Percentiles rank a stretch among this genome's conserved stretches.
phyloP scores from a whole-genome alignment of 1,284 basidiomycete genomes.

The Cerrena zonata region DNA sequence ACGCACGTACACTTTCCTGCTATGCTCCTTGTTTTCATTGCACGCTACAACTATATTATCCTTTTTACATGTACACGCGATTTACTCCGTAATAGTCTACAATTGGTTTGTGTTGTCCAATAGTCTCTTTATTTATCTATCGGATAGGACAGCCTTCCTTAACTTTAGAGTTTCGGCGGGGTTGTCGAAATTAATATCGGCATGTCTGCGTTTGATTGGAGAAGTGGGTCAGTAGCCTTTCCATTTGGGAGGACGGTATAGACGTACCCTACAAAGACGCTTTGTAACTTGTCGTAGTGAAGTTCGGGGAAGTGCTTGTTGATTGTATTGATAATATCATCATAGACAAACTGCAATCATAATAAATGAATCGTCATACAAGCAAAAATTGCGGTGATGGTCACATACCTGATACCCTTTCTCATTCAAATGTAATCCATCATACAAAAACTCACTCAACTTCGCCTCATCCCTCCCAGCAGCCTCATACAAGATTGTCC shows the following conservation, averaged over 20 bases:
- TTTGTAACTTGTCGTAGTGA: constrained; percentile 53
- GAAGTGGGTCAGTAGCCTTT: background rate
- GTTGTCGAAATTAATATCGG: constrained; percentile 15
- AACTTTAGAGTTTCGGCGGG: constrained; percentile 8
- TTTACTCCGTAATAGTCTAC: no score
- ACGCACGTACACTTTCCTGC: no score
- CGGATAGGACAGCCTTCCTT: background rate
- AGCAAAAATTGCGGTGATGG: background rate
- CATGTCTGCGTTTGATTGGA: constrained; percentile 13
- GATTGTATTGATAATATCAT: constrained; percentile 57
- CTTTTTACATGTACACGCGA: no score
- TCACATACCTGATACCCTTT: constrained; percentile 62
- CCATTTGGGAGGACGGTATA: background rate
- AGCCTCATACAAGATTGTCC: constrained; percentile 60
- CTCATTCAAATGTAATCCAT: constrained; percentile 74
- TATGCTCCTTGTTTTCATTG: no score
- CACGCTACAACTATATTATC: no score
- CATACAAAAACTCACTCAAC: constrained; percentile 48
- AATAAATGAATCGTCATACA: background rate
- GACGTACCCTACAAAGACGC: constrained; percentile 49
- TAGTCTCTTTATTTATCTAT: no score
- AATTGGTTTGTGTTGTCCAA: no score
- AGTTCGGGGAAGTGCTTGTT: constrained; percentile 58
- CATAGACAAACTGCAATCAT: constrained; percentile 54
- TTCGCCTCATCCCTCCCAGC: constrained; percentile 53